Conservation (phyloP, 2,329 filamentous ascomycete genomes). For the Mycosphaerella arachidis region DNA sequence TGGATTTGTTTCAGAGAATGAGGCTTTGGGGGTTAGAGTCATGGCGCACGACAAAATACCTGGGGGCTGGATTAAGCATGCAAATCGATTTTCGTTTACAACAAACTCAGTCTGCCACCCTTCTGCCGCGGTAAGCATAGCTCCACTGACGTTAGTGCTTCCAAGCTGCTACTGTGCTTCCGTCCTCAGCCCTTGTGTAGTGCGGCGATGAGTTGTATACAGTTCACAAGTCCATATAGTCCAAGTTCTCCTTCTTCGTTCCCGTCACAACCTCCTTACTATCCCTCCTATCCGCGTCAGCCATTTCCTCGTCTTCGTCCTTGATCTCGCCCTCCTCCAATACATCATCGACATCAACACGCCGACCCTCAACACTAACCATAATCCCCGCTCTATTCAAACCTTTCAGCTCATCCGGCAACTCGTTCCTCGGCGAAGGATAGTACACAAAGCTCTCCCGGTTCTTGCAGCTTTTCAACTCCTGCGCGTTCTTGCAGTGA, state of each 20-base stretch:
- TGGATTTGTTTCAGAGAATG: too few species aligned
- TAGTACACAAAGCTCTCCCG: slow-evolving; percentile 11
- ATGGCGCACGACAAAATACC: too few species aligned
- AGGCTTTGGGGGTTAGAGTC: too few species aligned
- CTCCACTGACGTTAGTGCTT: too few species aligned
- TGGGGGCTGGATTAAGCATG: too few species aligned
- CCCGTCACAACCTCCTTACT: neutral
- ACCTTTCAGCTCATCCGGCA: neutral
- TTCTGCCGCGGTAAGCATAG: too few species aligned
- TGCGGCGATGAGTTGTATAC: too few species aligned
- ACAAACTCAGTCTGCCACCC: too few species aligned
- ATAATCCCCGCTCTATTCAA: neutral
- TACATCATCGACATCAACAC: neutral
- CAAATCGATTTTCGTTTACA: too few species aligned
- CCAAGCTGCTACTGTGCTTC: too few species aligned
- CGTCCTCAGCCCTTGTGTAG: too few species aligned
- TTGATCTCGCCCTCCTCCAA: neutral
- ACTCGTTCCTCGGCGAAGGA: slow-evolving; percentile 6
- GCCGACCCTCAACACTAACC: neutral
- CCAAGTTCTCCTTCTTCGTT: neutral
- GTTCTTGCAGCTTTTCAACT: slow-evolving; percentile 2
- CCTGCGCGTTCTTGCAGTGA: slow-evolving; percentile 12
- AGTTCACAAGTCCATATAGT: neutral
- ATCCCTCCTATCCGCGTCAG: neutral
- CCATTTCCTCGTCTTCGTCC: neutral